Conservation (phyloP, 1,139 yeast genomes). For the Saccharomyces hybrid region DNA sequence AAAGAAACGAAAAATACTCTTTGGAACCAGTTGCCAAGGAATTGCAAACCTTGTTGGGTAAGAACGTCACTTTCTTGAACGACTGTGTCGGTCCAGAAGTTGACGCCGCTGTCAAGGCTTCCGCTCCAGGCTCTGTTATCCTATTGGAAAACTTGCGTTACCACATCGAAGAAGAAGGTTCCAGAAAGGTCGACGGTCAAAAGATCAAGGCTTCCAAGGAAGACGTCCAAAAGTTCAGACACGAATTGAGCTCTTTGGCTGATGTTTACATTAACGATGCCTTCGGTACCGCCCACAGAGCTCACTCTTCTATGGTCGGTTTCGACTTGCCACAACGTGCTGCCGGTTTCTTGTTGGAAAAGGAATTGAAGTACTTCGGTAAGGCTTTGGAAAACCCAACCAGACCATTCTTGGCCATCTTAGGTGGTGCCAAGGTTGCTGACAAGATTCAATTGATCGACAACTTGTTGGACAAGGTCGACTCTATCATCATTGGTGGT, state of each 20-base stretch:
- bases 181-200: constrained; percentile 78
- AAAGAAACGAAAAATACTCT: constrained; percentile 71
- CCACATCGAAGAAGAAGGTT: constrained; percentile 96
- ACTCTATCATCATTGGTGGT: constrained; percentile 89
- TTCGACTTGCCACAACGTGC: constrained; percentile 88
- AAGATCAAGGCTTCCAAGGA: constrained; percentile 84
- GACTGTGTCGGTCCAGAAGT: constrained; percentile 90
- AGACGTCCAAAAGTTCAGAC: constrained; percentile 77
- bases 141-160: constrained; percentile 90
- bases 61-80: constrained; percentile 64
- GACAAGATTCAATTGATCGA: constrained; percentile 97
- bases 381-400: constrained; percentile 95
- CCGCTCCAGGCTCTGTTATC: constrained; percentile 57
- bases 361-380: constrained; percentile 92
- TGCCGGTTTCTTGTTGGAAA: constrained; percentile 93
- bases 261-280: constrained; percentile 97
- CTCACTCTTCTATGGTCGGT: constrained; percentile 98
- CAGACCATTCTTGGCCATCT: constrained; percentile 94
- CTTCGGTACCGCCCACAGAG: constrained; percentile 98
- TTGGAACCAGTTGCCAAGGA: constrained; percentile 87
- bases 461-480: constrained; percentile 91
- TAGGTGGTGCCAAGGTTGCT: constrained; percentile 97
- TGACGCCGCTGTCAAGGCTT: constrained; percentile 63
- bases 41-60: constrained; percentile 62
- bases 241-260: constrained; percentile 77